These are phyloP conservation scores for Gaultheria prostrata DNA, from an alignment of 148 eudicot species.

Conservation along the genomic window DNA sequence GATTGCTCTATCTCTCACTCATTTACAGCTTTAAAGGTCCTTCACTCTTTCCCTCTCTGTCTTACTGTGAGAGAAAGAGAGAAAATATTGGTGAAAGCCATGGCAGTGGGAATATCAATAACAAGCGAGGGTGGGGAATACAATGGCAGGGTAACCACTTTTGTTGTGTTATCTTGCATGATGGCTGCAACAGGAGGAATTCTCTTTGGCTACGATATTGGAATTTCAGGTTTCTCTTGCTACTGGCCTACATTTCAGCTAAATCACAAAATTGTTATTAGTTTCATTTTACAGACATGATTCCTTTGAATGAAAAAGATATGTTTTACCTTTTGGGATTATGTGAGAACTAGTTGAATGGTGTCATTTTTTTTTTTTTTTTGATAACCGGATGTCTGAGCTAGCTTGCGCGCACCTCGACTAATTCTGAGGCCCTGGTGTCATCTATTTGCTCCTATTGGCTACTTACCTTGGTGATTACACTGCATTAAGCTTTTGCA, in stretches of 20 bases:
- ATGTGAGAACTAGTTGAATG: background rate
- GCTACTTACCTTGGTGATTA: background rate
- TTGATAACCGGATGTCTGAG: too few relatives aligned
- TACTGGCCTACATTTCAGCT: background rate
- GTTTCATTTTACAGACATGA: background rate
- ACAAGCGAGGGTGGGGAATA: slow-evolving; percentile 14
- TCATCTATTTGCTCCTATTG: background rate
- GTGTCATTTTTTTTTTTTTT: too few relatives aligned
- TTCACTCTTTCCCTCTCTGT: background rate
- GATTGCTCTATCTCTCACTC: background rate
- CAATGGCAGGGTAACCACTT: slow-evolving; percentile 21
- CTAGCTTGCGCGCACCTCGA: too few relatives aligned
- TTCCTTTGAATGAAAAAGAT: background rate
- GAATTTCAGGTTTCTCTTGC: slow-evolving; percentile 37
- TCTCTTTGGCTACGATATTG: slow-evolving; percentile 46
- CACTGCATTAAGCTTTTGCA: background rate
- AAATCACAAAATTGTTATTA: background rate
- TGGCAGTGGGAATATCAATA: slow-evolving; percentile 17
- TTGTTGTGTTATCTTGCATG: slow-evolving; percentile 30
- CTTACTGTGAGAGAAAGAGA: background rate
- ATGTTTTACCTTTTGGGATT: background rate
- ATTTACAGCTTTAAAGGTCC: background rate
- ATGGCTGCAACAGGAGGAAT: slow-evolving; percentile 45
- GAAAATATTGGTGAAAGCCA: slow-evolving; percentile 1
- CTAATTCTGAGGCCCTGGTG: too few relatives aligned